Percentiles rank a stretch among this genome's conserved stretches.
These are phyloP conservation scores for Pulveroboletus sp. DNA, from an alignment of 768 basidiomycete genomes.

Conservation along the genomic window DNA sequence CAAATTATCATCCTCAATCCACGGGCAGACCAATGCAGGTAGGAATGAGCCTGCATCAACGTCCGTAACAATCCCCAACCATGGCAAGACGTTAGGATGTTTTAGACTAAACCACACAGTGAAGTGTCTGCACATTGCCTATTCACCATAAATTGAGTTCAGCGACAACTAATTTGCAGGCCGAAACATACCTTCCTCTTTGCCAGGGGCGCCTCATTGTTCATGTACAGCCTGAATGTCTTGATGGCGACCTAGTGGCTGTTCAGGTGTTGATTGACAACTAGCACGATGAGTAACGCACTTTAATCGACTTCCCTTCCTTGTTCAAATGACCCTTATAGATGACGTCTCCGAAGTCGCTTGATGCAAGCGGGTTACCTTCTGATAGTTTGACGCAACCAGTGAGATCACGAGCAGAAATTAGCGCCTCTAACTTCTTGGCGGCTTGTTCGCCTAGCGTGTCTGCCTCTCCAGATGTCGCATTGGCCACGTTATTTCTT, in stretches of 20 bases:
- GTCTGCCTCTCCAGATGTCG: not conserved
- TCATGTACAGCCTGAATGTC: not conserved
- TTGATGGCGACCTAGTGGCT: not conserved
- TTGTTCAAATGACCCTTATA: too few relatives aligned
- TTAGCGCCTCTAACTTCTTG: too few relatives aligned
- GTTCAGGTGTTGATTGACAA: too few relatives aligned
- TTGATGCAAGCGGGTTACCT: too few relatives aligned
- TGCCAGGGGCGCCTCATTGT: not conserved
- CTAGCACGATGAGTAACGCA: too few relatives aligned
- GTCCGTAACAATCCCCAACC: not conserved
- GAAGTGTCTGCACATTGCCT: not conserved
- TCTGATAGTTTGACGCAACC: too few relatives aligned
- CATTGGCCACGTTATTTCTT: too few relatives aligned
- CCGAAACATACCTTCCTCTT: not conserved
- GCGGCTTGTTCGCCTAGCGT: too few relatives aligned
- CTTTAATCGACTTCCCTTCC: too few relatives aligned
- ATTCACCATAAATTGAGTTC: not conserved
- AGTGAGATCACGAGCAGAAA: too few relatives aligned
- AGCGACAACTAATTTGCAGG: not conserved
- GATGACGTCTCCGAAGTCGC: too few relatives aligned
- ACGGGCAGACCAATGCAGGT: slow-evolving; percentile 3
- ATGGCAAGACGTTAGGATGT: not conserved
- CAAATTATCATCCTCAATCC: not conserved
- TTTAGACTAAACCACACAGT: not conserved
- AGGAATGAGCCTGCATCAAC: not conserved